These are phyloP conservation scores for Torrubiella hemipterigena DNA, from an alignment of 2,329 filamentous ascomycete genomes.

Conservation along the genomic window DNA sequence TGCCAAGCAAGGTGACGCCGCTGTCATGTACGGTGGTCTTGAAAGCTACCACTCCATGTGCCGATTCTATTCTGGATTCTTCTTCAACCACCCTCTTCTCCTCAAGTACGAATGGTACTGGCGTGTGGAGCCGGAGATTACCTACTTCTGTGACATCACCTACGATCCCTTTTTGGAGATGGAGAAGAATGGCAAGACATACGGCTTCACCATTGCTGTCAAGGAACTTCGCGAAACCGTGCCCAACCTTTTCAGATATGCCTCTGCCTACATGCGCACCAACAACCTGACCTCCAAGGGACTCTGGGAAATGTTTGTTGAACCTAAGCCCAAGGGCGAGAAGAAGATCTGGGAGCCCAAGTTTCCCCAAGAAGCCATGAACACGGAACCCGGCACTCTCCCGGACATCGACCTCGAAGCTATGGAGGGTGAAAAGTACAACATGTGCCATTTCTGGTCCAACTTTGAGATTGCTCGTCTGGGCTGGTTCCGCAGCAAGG, in stretches of 20 bases:
- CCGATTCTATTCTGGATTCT: conserved; percentile 96
- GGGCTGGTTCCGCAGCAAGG: conserved; percentile 93
- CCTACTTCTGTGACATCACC: conserved; percentile 99
- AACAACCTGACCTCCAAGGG: conserved; percentile 87
- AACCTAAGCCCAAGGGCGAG: conserved; percentile 59
- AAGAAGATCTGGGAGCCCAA: conserved; percentile 53
- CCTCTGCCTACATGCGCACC: conserved; percentile 90
- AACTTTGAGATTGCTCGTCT: conserved; percentile 97
- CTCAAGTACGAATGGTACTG: conserved; percentile 99
- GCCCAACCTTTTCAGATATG: conserved; percentile 96
- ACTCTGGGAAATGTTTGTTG: conserved; percentile 97
- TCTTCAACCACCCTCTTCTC: conserved; percentile 92
- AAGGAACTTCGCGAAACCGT: conserved; percentile 97
- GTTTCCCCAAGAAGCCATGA: conserved; percentile 70
- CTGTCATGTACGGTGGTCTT: conserved; percentile 98
- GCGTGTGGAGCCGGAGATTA: conserved; percentile 97
- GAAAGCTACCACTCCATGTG: conserved; percentile 99
- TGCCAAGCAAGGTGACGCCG: conserved; percentile 87
- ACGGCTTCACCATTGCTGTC: conserved; percentile 96
- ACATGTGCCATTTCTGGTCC: conserved; percentile 99
- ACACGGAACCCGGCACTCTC: conserved; percentile 59
- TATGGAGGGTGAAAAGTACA: conserved; percentile 97
- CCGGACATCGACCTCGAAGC: conserved; percentile 75
- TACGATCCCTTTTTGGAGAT: conserved; percentile 97
- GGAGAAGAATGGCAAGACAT: conserved; percentile 91